Base-by-base conservation (phyloP, 164 flowering plant species). In the Brasenia schreberi region DNA sequence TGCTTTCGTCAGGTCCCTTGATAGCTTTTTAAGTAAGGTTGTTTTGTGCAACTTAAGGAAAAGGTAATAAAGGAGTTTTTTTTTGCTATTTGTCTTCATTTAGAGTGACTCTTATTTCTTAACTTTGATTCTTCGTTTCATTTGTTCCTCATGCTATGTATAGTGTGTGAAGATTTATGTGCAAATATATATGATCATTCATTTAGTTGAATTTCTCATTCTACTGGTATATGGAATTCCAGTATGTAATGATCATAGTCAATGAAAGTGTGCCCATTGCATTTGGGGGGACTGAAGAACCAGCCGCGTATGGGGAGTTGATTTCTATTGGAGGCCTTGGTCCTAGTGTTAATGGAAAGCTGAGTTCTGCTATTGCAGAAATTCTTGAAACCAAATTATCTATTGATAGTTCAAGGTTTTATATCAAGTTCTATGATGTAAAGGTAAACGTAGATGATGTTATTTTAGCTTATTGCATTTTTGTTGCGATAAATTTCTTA, bases 201-300 rank as follows among this genome's bases (percentile, higher is more conserved):
- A 1, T 33, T 33, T 33, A 33, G 39, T 33, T 19, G 61, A 52
- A 4, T 23, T 65, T 18, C 59, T 43, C 17, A 18, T 18, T 39
- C 9, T 44, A 6, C 43, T 18, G 42, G n/a, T 19, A 2, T 16
- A 19, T 23, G 42, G 60, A 59, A 56, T 42, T 76, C 73, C 80
- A 92, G 96, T 88, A 88, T 76, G 97, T 90, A 75, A 93, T 93
- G 98, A 83, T 93, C 69, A 67, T 90, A 82, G 64, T 93, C 60
- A 86, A 90, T 74, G 94, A 87, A 53, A 86, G 89, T 53, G 96
- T 90, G 43, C 98, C 98, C 0, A 83, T 93, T 67, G 81, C 88
- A 65, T 90, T 90, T 78, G 89, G 84, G 63, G 96, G 92, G 60
- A 86, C 88, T 16, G 98, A 90, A 79, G 96, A 83, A 63, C 96